Base-by-base conservation (phyloP, 2,329 filamentous ascomycete species). In the Beauveria sp. region DNA sequence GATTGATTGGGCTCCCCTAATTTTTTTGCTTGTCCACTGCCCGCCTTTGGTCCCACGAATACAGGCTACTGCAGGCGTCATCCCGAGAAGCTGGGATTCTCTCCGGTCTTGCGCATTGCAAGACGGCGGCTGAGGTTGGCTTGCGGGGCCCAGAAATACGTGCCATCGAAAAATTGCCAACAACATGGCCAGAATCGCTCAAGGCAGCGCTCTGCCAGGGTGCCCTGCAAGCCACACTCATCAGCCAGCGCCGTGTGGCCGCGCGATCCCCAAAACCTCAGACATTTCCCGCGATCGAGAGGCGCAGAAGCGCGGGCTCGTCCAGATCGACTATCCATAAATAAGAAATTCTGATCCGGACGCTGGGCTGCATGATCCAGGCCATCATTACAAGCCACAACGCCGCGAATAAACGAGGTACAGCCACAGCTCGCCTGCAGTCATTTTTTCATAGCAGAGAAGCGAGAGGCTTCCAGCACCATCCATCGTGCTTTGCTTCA, bases 1-100 rank as follows among this genome's bases (percentile, higher is more conserved):
- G 57, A 60, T 60, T 60, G 57, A 60, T 52, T 60, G 56, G 56
- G n/a, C 42, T n/a, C 28, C 28, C 34, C 43, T 9, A 22, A 22
- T 34, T 40, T 24, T 16, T 12, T 18, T 26, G 53, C 18, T 42
- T 38, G 53, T 3, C 22, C 20, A 24, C 26, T 31, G 48, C 10
- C 49, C 26, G 31, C 31, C 26, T n/a, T 16, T 51, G 8, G 49
- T 51, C 49, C 10, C 10, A 31, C 22, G 22, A 31, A 10, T 34
- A 14, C 31, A 34, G 31, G 22, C 16, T 22, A 14, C 26, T 34
- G 31, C 46, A 59, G 40, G 48, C 57, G 24, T 46, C 49, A 60
- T 45, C 24, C 57, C 57, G 57, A 46, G 16, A 52, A 60, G 26
- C 57, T 60, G 57, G 57, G 57, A 52, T 49, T 16, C 24, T 24